Percentiles rank a stretch among this genome's conserved stretches.
phyloP scores from a whole-genome alignment of 208 protist genomes.

The Leishmania tropica region DNA sequence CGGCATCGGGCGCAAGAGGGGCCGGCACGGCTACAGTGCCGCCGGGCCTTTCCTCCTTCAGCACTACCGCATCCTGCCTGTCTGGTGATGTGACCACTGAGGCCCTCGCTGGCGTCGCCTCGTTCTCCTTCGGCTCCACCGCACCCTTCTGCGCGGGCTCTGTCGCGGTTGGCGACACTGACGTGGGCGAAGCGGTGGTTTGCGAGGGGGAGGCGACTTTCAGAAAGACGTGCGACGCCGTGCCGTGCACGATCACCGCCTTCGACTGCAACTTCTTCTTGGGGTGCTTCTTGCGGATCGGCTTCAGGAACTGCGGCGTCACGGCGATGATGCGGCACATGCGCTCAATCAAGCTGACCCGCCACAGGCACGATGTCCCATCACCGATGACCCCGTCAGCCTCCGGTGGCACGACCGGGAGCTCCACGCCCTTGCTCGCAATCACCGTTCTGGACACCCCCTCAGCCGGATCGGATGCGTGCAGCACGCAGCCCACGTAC shows the following conservation, averaged over 20 bases:
- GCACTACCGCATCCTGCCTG: background rate
- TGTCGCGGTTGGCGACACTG: background rate
- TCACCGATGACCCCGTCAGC: conserved; percentile 49
- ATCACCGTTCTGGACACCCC: background rate
- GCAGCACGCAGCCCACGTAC: conserved; percentile 15
- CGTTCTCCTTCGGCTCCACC: background rate
- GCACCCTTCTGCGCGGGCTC: background rate
- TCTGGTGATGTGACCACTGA: background rate
- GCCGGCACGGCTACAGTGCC: background rate
- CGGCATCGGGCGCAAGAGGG: background rate
- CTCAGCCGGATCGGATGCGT: background rate
- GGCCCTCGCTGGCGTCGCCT: background rate
- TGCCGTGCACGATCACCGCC: conserved; percentile 18
- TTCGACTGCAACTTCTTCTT: conserved; percentile 34
- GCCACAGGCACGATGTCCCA: conserved; percentile 57
- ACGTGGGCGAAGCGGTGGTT: background rate
- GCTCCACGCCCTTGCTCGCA: conserved; percentile 13
- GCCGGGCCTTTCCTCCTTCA: background rate
- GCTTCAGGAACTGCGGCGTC: conserved; percentile 54
- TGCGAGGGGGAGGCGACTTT: background rate
- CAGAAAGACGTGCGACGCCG: conserved; percentile 30
- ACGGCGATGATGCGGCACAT: conserved; percentile 48
- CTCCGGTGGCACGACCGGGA: conserved; percentile 27
- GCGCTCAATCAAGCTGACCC: conserved; percentile 34
- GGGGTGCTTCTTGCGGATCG: conserved; percentile 39